These are phyloP conservation scores for Wickerhamiella nectarea DNA, from an alignment of 805 yeast species.

Conservation along the genomic window DNA sequence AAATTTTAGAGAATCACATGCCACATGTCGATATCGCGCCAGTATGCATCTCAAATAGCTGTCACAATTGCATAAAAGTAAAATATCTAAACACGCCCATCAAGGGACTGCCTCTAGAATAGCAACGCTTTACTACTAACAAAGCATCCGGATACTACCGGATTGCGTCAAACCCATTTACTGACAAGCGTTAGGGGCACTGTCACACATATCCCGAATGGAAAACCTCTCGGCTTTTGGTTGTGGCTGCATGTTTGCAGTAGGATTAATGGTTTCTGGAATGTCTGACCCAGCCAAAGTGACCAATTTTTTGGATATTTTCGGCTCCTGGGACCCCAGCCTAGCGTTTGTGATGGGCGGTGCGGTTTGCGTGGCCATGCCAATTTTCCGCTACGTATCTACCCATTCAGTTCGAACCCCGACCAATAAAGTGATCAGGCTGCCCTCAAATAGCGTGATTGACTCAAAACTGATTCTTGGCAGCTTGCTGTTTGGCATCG, in stretches of 20 bases:
- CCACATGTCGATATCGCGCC: too few species aligned
- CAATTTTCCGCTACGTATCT: constrained; percentile 5
- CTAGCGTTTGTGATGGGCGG: constrained; percentile 9
- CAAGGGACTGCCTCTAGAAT: too few species aligned
- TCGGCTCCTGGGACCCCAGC: constrained; percentile 9
- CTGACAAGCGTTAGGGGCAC: too few species aligned
- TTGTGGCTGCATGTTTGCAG: constrained; percentile 3
- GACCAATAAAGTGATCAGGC: background rate
- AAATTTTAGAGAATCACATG: too few species aligned
- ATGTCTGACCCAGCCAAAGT: constrained; percentile 9
- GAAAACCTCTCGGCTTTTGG: background rate
- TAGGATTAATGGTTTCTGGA: constrained; percentile 4
- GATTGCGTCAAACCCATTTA: too few species aligned
- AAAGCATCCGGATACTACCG: too few species aligned
- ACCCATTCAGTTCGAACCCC: background rate
- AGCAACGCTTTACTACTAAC: too few species aligned
- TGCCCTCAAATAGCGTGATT: constrained; percentile 1
- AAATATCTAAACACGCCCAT: too few species aligned
- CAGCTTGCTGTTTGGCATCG: constrained; percentile 4
- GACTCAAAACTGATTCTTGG: constrained; percentile 4
- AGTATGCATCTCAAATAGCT: too few species aligned
- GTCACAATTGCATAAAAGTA: too few species aligned
- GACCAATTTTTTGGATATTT: constrained; percentile 1
- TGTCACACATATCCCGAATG: background rate
- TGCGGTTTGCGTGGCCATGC: constrained; percentile 7